phyloP scores from a whole-genome alignment of 345 rosid genomes.

The Populus tremula region DNA sequence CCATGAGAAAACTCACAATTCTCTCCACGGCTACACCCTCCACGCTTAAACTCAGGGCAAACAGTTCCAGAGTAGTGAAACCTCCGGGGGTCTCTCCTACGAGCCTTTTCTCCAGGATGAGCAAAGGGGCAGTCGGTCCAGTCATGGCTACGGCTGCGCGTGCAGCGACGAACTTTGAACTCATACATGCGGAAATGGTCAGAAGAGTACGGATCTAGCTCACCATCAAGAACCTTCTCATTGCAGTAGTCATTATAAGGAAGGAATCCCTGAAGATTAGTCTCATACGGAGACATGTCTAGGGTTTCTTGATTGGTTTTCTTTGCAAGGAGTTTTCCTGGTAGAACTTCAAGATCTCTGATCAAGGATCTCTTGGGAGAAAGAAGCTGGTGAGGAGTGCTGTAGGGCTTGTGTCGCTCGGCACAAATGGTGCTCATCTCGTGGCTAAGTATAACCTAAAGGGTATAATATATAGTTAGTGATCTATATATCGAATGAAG shows the following conservation, averaged over 20 bases:
- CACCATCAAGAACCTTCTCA: constrained; percentile 21
- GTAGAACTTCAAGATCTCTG: constrained; percentile 55
- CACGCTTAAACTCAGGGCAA: constrained; percentile 67
- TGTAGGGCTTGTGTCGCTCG: constrained; percentile 44
- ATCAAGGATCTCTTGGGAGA: constrained; percentile 20
- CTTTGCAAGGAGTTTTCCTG: constrained; percentile 48
- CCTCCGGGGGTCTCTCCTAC: constrained; percentile 73
- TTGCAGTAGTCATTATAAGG: constrained; percentile 30
- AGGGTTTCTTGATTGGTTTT: constrained; percentile 6
- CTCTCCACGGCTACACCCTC: constrained; percentile 23
- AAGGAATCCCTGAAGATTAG: constrained; percentile 34
- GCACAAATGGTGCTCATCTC: constrained; percentile 46
- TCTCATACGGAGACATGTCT: constrained; percentile 2
- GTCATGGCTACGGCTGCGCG: constrained; percentile 86
- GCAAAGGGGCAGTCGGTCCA: constrained; percentile 97
- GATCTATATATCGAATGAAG: background rate
- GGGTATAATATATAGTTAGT: too few relatives aligned
- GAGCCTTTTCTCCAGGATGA: constrained; percentile 86
- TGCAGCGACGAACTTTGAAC: constrained; percentile 88
- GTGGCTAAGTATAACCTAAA: background rate
- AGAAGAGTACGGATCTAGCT: constrained; percentile 51
- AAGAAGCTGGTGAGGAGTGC: constrained; percentile 28
- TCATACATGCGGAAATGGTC: constrained; percentile 91
- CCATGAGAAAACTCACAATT: constrained; percentile 26
- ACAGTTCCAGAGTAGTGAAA: constrained; percentile 62